Percentiles rank a stretch among this genome's conserved stretches.
Conservation (phyloP, 306 rosid genomes). For the Rosa multiflora region DNA sequence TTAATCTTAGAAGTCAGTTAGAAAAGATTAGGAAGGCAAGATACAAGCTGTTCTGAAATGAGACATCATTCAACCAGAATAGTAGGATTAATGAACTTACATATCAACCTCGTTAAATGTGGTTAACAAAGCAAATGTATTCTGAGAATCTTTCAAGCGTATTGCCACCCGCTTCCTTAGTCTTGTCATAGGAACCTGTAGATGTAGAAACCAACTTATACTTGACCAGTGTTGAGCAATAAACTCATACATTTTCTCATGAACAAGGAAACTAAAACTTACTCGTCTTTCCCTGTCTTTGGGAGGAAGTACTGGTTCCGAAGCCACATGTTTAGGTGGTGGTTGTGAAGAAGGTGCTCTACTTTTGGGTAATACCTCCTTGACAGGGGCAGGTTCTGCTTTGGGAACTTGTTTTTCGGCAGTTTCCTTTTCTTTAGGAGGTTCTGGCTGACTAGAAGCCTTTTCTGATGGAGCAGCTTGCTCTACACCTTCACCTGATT, state of each 20-base stretch:
- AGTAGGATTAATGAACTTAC: conserved; percentile 28
- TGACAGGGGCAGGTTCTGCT: conserved; percentile 34
- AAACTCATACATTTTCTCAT: neutral
- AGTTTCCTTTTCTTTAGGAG: conserved; percentile 33
- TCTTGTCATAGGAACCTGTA: conserved; percentile 68
- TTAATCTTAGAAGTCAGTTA: neutral
- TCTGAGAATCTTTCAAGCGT: conserved; percentile 65
- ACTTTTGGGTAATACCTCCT: conserved; percentile 31
- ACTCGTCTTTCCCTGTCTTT: conserved; percentile 72
- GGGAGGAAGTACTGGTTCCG: conserved; percentile 56
- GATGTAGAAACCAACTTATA: conserved; percentile 2
- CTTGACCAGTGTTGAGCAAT: neutral
- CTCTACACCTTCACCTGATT: conserved; percentile 46
- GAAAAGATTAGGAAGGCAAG: neutral
- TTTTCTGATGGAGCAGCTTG: conserved; percentile 46
- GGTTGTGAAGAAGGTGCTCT: conserved; percentile 40
- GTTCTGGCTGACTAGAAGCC: conserved; percentile 38
- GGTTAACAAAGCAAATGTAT: conserved; percentile 65
- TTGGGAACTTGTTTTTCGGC: conserved; percentile 33
- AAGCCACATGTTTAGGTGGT: conserved; percentile 29
- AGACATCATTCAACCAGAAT: neutral
- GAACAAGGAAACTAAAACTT: conserved; percentile 25
- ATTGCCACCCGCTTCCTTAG: conserved; percentile 69
- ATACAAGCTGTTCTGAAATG: neutral
- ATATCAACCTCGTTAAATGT: conserved; percentile 71